Conservation (phyloP, 257 asterid species). For the Datura wrightii region DNA sequence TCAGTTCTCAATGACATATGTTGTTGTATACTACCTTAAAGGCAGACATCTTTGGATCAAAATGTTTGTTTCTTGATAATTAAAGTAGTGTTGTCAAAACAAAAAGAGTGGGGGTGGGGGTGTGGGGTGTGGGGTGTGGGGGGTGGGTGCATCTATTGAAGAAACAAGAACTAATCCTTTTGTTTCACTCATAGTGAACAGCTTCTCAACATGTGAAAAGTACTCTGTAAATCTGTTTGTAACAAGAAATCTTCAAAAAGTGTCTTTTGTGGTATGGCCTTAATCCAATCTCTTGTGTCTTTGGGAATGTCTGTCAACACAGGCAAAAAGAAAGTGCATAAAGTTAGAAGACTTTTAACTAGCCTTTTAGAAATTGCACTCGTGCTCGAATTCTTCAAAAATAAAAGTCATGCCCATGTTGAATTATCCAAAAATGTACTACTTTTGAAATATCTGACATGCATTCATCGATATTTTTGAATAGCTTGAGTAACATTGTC, state of each 20-base stretch:
- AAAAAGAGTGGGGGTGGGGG: too few relatives aligned
- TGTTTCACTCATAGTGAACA: slow-evolving; percentile 22
- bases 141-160: neutral
- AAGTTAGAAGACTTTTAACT: slow-evolving; percentile 33
- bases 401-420: too few relatives aligned
- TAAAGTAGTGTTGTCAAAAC: neutral
- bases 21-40: slow-evolving; percentile 47
- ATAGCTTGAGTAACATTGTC: too few relatives aligned
- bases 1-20: slow-evolving; percentile 33
- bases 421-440: too few relatives aligned
- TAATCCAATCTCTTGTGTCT: slow-evolving; percentile 32
- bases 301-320: slow-evolving; percentile 30
- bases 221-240: neutral
- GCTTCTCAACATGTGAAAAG: slow-evolving; percentile 3
- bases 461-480: rapidly evolving
- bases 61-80: slow-evolving; percentile 36
- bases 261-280: slow-evolving; percentile 20
- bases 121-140: too few relatives aligned
- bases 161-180: slow-evolving; percentile 4
- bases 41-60: slow-evolving; percentile 72
- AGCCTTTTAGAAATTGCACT: too few relatives aligned
- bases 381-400: neutral
- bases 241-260: neutral
- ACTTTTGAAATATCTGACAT: neutral
- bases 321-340: neutral